phyloP scores from a whole-genome alignment of 1,284 basidiomycete species.

The Moesziomyces globuligerus region DNA sequence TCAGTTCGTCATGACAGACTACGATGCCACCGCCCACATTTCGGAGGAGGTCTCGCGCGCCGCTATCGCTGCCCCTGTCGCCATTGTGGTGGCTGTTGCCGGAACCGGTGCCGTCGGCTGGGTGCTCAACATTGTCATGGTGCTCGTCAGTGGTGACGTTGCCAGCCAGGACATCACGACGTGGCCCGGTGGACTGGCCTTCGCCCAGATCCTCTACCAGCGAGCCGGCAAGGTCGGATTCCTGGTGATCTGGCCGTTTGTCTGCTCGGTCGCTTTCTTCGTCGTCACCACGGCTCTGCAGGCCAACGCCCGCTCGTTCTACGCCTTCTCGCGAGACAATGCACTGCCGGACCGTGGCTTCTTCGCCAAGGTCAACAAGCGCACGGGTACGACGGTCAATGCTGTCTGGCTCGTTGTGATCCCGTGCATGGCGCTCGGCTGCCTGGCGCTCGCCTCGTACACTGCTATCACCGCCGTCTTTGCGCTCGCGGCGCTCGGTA shows the following conservation, averaged over 20 bases:
- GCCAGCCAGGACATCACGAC: constrained; percentile 43
- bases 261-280: constrained; percentile 66
- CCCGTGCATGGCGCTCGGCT: constrained; percentile 58
- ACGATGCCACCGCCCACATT: constrained; percentile 79
- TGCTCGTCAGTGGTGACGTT: constrained; percentile 76
- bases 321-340: constrained; percentile 87
- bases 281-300: constrained; percentile 75
- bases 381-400: constrained; percentile 77
- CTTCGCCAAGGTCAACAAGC: constrained; percentile 77
- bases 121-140: constrained; percentile 72
- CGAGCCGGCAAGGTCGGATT: constrained; percentile 72
- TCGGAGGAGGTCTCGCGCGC: constrained; percentile 90
- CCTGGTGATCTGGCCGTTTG: constrained; percentile 72
- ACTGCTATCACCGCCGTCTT: constrained; percentile 64
- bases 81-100: constrained; percentile 84
- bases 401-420: constrained; percentile 83
- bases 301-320: constrained; percentile 85
- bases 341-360: constrained; percentile 83
- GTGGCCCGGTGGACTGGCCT: constrained; percentile 64
- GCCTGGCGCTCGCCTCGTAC: constrained; percentile 58
- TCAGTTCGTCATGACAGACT: constrained; percentile 73
- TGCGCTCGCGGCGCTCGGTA: constrained; percentile 76
- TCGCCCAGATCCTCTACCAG: constrained; percentile 61
- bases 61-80: constrained; percentile 79
- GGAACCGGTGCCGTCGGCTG: constrained; percentile 61